These are phyloP conservation scores for Erucastrum elatum DNA, from an alignment of 345 rosid species.

Conservation along the genomic window DNA sequence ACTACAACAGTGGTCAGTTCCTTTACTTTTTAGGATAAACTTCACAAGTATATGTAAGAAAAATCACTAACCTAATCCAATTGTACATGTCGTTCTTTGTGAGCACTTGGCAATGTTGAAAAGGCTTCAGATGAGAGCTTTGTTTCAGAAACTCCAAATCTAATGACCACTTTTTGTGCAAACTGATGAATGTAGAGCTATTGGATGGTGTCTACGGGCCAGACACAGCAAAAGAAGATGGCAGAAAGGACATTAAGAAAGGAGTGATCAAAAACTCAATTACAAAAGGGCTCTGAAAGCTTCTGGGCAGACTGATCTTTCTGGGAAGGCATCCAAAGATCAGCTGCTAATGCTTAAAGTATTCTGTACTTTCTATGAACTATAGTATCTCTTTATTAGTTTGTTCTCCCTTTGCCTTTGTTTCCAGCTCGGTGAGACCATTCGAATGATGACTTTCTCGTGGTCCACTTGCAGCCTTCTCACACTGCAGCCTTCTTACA, in stretches of 20 bases:
- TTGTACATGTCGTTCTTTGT: constrained; percentile 28
- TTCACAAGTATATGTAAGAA: background rate
- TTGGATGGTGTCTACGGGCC: constrained; percentile 63
- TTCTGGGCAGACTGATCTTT: too few species aligned
- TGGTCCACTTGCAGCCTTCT: constrained; percentile 96
- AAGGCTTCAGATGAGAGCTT: constrained; percentile 83
- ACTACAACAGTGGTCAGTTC: background rate
- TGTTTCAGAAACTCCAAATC: constrained; percentile 79
- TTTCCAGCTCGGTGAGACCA: constrained; percentile 97
- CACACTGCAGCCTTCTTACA: constrained; percentile 87
- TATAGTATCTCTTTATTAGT: too few species aligned
- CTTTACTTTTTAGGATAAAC: constrained; percentile 13
- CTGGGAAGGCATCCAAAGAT: too few species aligned
- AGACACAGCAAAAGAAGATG: too few species aligned
- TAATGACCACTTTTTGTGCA: constrained; percentile 85
- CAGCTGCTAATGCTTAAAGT: too few species aligned
- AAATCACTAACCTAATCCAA: constrained; percentile 24
- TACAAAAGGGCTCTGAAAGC: too few species aligned
- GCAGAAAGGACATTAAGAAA: too few species aligned
- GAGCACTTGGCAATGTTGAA: constrained; percentile 86
- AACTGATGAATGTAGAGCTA: constrained; percentile 82
- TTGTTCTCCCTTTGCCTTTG: background rate
- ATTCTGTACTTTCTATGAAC: too few species aligned
- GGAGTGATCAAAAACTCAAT: too few species aligned
- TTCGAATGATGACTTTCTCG: constrained; percentile 82